Base-by-base conservation (phyloP, 106 monocot genomes). In the Agapanthus africanus region DNA sequence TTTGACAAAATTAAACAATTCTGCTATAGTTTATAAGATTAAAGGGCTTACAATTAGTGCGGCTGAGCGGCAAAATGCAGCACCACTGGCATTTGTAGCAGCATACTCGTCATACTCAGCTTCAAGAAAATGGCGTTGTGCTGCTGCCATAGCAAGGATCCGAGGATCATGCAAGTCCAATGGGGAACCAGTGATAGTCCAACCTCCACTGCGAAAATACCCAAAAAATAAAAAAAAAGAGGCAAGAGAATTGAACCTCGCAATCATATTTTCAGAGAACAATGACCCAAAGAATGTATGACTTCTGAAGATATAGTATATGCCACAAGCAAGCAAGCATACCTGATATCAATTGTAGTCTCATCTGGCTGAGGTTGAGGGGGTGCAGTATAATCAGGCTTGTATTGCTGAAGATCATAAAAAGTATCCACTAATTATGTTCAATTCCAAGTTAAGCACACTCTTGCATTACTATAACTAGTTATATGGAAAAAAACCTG, bases 21-120 rank as follows among this genome's bases (percentile, higher is more conserved):
- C 27, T 30, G 27, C 31, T 14, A 57, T 57, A 57, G 30, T 10
- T 14, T 13, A 3, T 4, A 50, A 14, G 16, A 44, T n/a, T 34
- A 34, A 41, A 68, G 22, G 44, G 50, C 84, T 84, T 77, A 93
- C 93, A 74, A 93, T 93, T 59, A 93, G 70, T 64, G 87, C 93
- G 67, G 80, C 90, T 70, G 89, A 93, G 41, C 90, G 93, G 76
- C 86, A 87, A 75, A 93, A 93, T 69, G 93, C 81, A 57, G 83
- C 81, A 77, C 89, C 90, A 61, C 89, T 80, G 34, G 86, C 86
- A 82, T 90, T 87, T 56, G 86, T 84, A 69, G 84, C 79, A 64
- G 82, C 82, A 84, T 93, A 84, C 26, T 87, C 89, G 74, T 93
- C 89, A 51, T 87, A 93, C 47, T 93, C 93, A 31, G 90, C 79